Conservation (phyloP, 2,329 filamentous ascomycete species). For the Colletotrichum sp. region DNA sequence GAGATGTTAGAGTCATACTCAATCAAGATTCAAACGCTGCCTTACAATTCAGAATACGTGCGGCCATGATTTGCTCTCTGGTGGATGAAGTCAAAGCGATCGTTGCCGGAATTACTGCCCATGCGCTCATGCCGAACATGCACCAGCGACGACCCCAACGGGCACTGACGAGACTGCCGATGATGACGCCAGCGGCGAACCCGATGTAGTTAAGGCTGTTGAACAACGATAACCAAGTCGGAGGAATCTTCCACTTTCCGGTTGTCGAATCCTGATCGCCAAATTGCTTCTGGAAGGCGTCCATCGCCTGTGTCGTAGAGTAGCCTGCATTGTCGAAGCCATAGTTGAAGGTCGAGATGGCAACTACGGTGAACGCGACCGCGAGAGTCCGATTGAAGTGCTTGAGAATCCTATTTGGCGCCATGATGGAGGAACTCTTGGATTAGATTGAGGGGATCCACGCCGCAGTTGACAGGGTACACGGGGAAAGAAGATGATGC, state of each 20-base stretch:
- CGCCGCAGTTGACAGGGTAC: background rate
- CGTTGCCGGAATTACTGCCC: conserved; percentile 36
- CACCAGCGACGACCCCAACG: conserved; percentile 37
- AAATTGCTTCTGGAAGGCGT: conserved; percentile 37
- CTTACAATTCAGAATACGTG: conserved; percentile 37
- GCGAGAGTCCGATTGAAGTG: conserved; percentile 19
- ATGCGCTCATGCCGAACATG: conserved; percentile 43
- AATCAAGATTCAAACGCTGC: background rate
- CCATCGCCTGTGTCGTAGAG: conserved; percentile 42
- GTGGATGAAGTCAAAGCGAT: conserved; percentile 35
- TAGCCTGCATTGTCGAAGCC: conserved; percentile 41
- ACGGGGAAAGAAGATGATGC: background rate
- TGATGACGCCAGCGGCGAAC: conserved; percentile 31
- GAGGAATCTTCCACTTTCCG: conserved; percentile 27
- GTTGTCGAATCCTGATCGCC: conserved; percentile 27
- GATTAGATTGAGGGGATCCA: background rate
- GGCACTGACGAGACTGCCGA: conserved; percentile 30
- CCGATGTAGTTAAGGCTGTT: conserved; percentile 39
- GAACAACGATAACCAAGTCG: conserved; percentile 40
- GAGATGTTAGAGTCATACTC: background rate
- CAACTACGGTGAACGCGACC: conserved; percentile 29
- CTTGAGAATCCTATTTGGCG: conserved; percentile 8
- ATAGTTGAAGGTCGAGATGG: conserved; percentile 43
- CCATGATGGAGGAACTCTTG: background rate
- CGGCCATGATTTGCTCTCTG: conserved; percentile 37